Evolutionary conservation across 495 filamentous ascomycete genomes (phyloP), one percentile per base, ranked within the genome.

Genomic region (Ramalina intermedia): DNA sequence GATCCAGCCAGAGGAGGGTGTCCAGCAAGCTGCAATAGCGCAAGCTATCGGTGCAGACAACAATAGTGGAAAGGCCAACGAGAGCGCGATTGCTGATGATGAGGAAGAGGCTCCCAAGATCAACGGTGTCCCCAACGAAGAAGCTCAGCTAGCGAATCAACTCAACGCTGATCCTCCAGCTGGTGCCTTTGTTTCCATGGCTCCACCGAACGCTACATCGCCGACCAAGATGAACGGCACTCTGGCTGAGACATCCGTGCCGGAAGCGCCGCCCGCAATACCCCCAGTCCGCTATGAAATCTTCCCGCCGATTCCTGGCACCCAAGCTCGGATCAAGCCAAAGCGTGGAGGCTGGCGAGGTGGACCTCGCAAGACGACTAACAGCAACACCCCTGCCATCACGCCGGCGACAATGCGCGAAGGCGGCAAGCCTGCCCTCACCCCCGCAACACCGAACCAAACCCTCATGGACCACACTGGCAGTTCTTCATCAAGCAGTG

Each of bases 1-100:
- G 41, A 60, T 55, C 14, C 57, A 56, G 39, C 76, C 76, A 52
- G 61, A 57, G 29, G 62, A 65, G 18, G 55, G 57, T 20, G 60
- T 63, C 7, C 54, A 64, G 29, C 59, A 66, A 43, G 61, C 61
- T 27, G 53, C 54, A 2, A 50, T 49, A 13, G 33, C 39, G 47
- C 14, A n/a, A 38, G 20, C 58, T 49, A 39, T 54, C 47, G 36
- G 48, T 36, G 56, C 37, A 11, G 29, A 62, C 14, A 46, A 14
- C 6, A 41, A 58, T 39, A 49, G 27, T 13, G 41, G 9, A 20
- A 53, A 56, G 18, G 53, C 39, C 50, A 41, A 29, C 42, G 53
- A 63, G 41, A 42, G 45, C 37, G 26, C 41, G 3, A 47, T 52
- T 46, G 39, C 49, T 60, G 58, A 52, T 41, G 55, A 39, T 43